phyloP scores from a whole-genome alignment of 768 basidiomycete genomes.

The Collybia sp. region DNA sequence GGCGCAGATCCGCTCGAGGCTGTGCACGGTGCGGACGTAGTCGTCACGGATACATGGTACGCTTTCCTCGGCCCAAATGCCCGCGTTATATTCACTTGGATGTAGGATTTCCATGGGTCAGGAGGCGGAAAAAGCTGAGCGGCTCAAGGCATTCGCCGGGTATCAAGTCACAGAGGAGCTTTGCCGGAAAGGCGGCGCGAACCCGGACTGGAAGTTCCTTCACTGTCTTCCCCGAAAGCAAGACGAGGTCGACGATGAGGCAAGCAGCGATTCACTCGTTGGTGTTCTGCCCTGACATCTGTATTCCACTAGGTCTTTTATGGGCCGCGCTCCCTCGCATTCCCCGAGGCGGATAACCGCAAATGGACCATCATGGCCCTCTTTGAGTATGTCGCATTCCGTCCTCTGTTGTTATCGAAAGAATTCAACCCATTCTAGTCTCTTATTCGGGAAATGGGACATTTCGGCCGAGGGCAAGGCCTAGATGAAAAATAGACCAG shows the following conservation, averaged over 20 bases:
- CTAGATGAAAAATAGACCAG: neutral
- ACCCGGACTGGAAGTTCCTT: constrained; percentile 88
- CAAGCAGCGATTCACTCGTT: constrained; percentile 19
- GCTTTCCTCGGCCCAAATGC: constrained; percentile 12
- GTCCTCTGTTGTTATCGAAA: neutral
- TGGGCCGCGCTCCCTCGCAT: constrained; percentile 85
- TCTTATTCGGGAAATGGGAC: constrained; percentile 47
- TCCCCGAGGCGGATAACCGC: constrained; percentile 93
- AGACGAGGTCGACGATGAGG: constrained; percentile 95
- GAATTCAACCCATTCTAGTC: constrained; percentile 22
- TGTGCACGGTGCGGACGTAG: constrained; percentile 86
- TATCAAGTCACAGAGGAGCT: constrained; percentile 93
- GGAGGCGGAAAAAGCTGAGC: constrained; percentile 87
- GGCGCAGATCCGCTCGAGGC: constrained; percentile 79
- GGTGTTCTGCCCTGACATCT: constrained; percentile 1
- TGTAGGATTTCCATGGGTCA: constrained; percentile 98
- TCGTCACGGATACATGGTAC: constrained; percentile 96
- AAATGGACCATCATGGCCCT: constrained; percentile 95
- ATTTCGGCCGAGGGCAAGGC: constrained; percentile 10
- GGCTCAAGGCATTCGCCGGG: constrained; percentile 81
- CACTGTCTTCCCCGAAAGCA: constrained; percentile 93
- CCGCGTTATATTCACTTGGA: neutral
- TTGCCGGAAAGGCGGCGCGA: constrained; percentile 76
- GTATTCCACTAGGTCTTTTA: constrained; percentile 71
- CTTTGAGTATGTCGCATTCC: constrained; percentile 65